phyloP scores from a whole-genome alignment of 306 rosid genomes.

The Quercus alba region DNA sequence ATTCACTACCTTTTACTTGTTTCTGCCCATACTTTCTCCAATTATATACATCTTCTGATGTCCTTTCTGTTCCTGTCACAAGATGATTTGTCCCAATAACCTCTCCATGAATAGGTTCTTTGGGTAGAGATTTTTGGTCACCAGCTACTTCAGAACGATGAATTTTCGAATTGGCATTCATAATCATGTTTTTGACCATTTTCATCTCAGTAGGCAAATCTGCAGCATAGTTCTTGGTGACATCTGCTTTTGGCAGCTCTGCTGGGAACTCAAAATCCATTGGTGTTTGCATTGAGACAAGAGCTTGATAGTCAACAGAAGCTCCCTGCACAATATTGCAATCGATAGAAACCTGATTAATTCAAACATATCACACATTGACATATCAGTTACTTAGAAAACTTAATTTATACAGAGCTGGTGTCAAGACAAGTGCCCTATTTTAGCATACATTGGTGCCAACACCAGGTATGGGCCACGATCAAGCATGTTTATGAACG shows the following conservation, averaged over 20 bases:
- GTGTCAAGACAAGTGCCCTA: neutral
- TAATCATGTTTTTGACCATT: conserved; percentile 18
- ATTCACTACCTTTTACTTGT: conserved; percentile 92
- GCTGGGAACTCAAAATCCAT: conserved; percentile 49
- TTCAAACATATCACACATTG: conserved; percentile 19
- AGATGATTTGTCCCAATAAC: conserved; percentile 27
- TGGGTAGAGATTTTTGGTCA: conserved; percentile 31
- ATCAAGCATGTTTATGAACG: no score
- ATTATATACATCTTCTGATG: conserved; percentile 80
- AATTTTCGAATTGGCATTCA: conserved; percentile 29
- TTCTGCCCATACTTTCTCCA: conserved; percentile 98
- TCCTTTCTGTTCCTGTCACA: conserved; percentile 37
- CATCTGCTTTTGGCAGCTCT: conserved; percentile 40
- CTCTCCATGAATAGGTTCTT: conserved; percentile 28
- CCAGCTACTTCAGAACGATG: conserved; percentile 36
- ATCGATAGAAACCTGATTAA: conserved; percentile 26
- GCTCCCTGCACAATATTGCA: conserved; percentile 36
- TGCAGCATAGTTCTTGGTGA: conserved; percentile 26
- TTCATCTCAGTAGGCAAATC: conserved; percentile 36
- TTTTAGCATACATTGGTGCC: neutral
- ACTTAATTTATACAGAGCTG: neutral
- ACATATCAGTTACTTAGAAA: neutral
- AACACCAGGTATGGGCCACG: no score
- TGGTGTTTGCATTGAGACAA: conserved; percentile 34
- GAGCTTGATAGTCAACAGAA: conserved; percentile 33